Base-by-base conservation (phyloP, 2,329 filamentous ascomycete species). In the Hypomyces rosellus region DNA sequence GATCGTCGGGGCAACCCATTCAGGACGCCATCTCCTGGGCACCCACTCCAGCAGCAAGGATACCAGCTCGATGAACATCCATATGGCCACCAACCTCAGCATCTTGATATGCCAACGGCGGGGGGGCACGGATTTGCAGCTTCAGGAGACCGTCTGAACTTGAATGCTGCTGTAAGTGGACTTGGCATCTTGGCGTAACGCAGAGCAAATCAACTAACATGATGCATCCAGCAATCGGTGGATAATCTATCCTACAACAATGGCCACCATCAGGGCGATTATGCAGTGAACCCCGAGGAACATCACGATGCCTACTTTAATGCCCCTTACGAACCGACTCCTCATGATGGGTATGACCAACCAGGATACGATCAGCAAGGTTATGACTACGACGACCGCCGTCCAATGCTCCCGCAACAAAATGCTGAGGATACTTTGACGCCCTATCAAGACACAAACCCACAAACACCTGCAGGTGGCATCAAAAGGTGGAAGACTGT, bases 401-500 rank as follows among this genome's bases (percentile, higher is more conserved):
- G 82, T 46, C 91, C 91, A 1, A 96, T 97, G 71, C 73, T 97
- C 34, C 72, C 80, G 20, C 77, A 81, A 45, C 81, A 81, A 43
- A 76, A 80, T 34, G 71, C 74, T 11, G 71, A 75, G 34, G 61
- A 48, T 8, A 57, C 33, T 7, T 47, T 50, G 40, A 39, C 38
- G 58, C 53, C 67, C 1, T 80, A 75, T 58, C 63, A 66, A 44
- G 77, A 78, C 6, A 30, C 25, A 49, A 67, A 74, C 15, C 69
- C 69, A 9, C 52, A 46, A 38, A 30, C 64, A 64, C 20, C 68
- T 62, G 54, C 65, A 55, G 50, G 79, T 74, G 55, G 79, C 4
- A 83, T 97, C 58, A 86, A 88, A 67, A 81, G 93, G 66, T 97
- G 89, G 88, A 99, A 97, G 76, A 99, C 93, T 0, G 92, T 99